Evolutionary conservation across 2,329 filamentous ascomycete genomes (phyloP).

Genomic region (Clarireedia hainanense): DNA sequence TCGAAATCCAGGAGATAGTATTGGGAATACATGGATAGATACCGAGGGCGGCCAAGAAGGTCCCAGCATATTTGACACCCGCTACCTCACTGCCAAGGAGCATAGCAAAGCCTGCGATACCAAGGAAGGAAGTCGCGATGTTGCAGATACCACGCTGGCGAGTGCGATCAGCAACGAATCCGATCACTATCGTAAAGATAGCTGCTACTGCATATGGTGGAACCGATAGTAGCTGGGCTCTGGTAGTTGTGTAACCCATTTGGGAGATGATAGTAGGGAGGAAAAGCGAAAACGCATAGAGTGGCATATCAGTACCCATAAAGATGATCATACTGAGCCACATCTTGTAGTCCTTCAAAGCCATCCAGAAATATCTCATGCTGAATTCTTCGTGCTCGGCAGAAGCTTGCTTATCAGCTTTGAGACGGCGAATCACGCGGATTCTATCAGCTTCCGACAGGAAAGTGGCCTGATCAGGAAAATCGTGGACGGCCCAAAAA

Average conservation of each 20-base stretch:
- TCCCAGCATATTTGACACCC: conserved; percentile 71
- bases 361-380: conserved; percentile 62
- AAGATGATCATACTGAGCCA: conserved; percentile 69
- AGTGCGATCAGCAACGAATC: conserved; percentile 70
- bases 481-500: conserved; percentile 78
- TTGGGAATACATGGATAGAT: conserved; percentile 86
- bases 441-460: conserved; percentile 61
- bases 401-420: conserved; percentile 64
- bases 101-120: conserved; percentile 73
- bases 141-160: conserved; percentile 72
- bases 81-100: conserved; percentile 58
- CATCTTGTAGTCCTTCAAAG: conserved; percentile 77
- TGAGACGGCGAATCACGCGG: conserved; percentile 64
- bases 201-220: conserved; percentile 70
- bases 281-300: conserved; percentile 73
- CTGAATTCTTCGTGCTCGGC: conserved; percentile 70
- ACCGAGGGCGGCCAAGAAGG: conserved; percentile 76
- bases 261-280: conserved; percentile 68
- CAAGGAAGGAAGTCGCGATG: conserved; percentile 60
- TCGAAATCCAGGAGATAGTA: conserved; percentile 80
- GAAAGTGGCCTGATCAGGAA: conserved; percentile 69
- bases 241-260: conserved; percentile 47
- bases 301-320: conserved; percentile 64
- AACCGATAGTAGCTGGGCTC: conserved; percentile 64
- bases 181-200: conserved; percentile 58